Percentiles rank a stretch among this genome's conserved stretches.
Evolutionary conservation across 805 yeast genomes (phyloP).

Genomic region (Metschnikowia similis): DNA sequence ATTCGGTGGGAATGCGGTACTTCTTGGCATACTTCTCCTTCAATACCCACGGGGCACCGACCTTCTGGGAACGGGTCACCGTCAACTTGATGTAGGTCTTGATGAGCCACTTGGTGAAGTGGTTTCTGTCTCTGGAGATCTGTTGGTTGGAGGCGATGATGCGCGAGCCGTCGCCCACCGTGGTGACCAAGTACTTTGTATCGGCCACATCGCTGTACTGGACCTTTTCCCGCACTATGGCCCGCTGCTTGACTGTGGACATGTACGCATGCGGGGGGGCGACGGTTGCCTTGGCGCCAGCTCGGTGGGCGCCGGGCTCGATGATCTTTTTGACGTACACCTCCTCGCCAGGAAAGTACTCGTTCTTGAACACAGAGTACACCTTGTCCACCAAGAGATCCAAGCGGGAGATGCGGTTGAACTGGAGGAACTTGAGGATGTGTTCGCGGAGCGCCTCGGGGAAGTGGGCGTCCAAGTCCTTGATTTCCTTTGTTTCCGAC

Average conservation of each 20-base stretch:
- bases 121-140: slow-evolving; percentile 75
- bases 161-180: slow-evolving; percentile 50
- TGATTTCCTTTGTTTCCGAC: slow-evolving; percentile 56
- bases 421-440: slow-evolving; percentile 78
- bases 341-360: slow-evolving; percentile 87
- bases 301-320: slow-evolving; percentile 1
- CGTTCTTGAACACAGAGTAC: slow-evolving; percentile 68
- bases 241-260: slow-evolving; percentile 38
- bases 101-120: slow-evolving; percentile 85
- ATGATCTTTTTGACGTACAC: slow-evolving; percentile 50
- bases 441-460: slow-evolving; percentile 94
- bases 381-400: slow-evolving; percentile 88
- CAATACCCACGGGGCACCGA: slow-evolving; percentile 96
- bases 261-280: slow-evolving; percentile 10
- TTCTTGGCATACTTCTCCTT: slow-evolving; percentile 67
- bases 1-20: slow-evolving; percentile 60
- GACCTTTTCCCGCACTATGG: slow-evolving; percentile 80
- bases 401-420: slow-evolving; percentile 73
- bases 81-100: slow-evolving; percentile 83
- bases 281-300: slow-evolving; percentile 1
- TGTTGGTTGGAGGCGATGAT: slow-evolving; percentile 69
- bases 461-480: slow-evolving; percentile 70
- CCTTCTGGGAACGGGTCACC: slow-evolving; percentile 69
- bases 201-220: slow-evolving; percentile 54
- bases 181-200: slow-evolving; percentile 65